A percentile compares a stretch with the other conserved stretches of the same genome.
phyloP scores from a whole-genome alignment of 1,139 yeast species.

The Saccharomyces hybrid region DNA sequence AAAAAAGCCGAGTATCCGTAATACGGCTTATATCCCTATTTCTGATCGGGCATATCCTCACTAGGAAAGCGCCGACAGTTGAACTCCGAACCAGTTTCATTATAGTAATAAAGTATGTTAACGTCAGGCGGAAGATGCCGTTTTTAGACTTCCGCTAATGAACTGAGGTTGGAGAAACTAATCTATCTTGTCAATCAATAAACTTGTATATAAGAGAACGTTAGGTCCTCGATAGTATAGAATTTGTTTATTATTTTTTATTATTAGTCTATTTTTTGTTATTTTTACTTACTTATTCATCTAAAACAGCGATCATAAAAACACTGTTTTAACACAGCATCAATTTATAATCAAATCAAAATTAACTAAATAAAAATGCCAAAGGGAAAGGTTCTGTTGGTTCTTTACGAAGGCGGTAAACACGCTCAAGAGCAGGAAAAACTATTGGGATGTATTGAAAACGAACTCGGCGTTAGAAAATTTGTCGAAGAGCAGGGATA shows the following conservation, averaged over 20 bases:
- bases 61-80: background rate
- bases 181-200: background rate
- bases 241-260: background rate
- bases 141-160: background rate
- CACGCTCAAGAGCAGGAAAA: slow-evolving; percentile 56
- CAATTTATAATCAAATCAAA: background rate
- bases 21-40: background rate
- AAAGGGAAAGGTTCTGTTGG: slow-evolving; percentile 42
- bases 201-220: background rate
- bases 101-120: background rate
- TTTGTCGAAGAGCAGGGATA: slow-evolving; percentile 65
- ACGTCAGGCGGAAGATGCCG: background rate
- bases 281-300: background rate
- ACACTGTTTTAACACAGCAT: background rate
- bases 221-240: background rate
- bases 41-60: background rate
- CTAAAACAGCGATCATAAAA: background rate
- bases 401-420: slow-evolving; percentile 46
- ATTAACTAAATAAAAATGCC: background rate
- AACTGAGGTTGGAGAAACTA: background rate
- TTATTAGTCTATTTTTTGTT: background rate
- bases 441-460: slow-evolving; percentile 65
- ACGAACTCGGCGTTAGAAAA: slow-evolving; percentile 63
- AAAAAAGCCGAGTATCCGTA: too few species aligned
- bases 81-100: background rate